Evolutionary conservation across 2,329 filamentous ascomycete genomes (phyloP).

Genomic region (Cercospora nicotianae): DNA sequence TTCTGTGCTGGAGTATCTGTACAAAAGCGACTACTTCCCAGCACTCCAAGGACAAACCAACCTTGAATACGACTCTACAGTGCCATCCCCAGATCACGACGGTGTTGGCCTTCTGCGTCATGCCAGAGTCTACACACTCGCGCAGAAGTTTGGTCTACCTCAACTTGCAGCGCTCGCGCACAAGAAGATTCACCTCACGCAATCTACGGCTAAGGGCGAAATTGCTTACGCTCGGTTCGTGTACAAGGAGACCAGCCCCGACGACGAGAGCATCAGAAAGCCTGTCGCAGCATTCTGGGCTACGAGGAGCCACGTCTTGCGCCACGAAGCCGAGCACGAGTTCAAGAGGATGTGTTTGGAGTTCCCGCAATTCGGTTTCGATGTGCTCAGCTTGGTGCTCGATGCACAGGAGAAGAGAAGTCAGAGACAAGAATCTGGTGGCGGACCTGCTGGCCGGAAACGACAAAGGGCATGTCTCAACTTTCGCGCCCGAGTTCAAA

Average conservation of each 20-base stretch:
- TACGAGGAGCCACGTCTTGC: conserved; percentile 72
- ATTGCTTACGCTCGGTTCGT: conserved; percentile 90
- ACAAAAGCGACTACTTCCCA: conserved; percentile 85
- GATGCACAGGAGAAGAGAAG: conserved; percentile 52
- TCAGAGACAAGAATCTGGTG: conserved; percentile 39
- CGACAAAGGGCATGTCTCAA: conserved; percentile 36
- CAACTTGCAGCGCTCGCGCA: conserved; percentile 74
- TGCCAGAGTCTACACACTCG: conserved; percentile 84
- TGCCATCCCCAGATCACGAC: conserved; percentile 69
- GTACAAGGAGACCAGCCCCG: conserved; percentile 70
- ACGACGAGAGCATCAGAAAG: conserved; percentile 72
- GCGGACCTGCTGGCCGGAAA: conserved; percentile 38
- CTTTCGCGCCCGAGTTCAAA: neutral
- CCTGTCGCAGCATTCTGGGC: conserved; percentile 93
- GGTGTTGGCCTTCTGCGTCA: conserved; percentile 84
- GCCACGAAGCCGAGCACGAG: conserved; percentile 81
- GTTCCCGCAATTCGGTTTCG: conserved; percentile 88
- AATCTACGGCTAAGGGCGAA: conserved; percentile 83
- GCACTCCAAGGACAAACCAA: conserved; percentile 57
- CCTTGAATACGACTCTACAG: conserved; percentile 67
- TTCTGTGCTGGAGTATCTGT: conserved; percentile 79
- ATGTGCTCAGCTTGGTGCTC: conserved; percentile 71
- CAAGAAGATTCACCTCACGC: conserved; percentile 88
- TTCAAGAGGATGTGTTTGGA: conserved; percentile 84
- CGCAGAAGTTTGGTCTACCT: conserved; percentile 68